Base-by-base conservation (phyloP, 2,329 filamentous ascomycete species). In the Claviceps cyperi region DNA sequence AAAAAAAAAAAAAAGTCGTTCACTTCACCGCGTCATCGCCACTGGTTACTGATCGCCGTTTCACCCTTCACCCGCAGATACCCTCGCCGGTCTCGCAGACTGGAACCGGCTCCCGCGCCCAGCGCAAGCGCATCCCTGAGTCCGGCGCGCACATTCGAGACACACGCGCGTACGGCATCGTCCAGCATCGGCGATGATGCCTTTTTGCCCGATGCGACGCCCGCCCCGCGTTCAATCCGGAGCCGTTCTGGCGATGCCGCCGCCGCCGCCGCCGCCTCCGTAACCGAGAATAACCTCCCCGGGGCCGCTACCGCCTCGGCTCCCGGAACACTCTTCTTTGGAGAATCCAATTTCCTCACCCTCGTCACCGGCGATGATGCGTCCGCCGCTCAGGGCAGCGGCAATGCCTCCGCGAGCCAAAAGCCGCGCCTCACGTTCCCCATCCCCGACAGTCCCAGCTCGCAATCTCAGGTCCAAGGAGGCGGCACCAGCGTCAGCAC, bases 401-500 rank as follows among this genome's bases (percentile, higher is more conserved):
- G 47, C 44, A 45, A 49, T 47, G 15, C 28, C 24, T 28, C 44
- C 32, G 48, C 49, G 46, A 37, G 15, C 40, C 57, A 54, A 47
- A 59, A 59, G 36, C 57, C 57, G 1, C 54, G 61, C 1, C 59
- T 64, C 36, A 57, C 60, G 4, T 64, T 64, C n/a, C 59, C 62
- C 35, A 61, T 62, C 36, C 55, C 58, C 39, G 56, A 56, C 32
- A 61, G 59, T 2, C 60, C 62, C 1, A 55, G 55, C 17, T 59
- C 46, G 38, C 58, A 52, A 39, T 54, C 46, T 45, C 51, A 51
- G 47, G 47, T 32, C 50, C 54, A 53, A 5, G 59, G 51, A 7
- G 54, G 64, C 2, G 67, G 69, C 17, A 73, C 72, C 47, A 65
- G 74, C 5, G 69, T 69, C 36, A 70, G 66, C 47, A 71, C 72